Conservation (phyloP, 306 rosid species). For the Cucurbita moschata region DNA sequence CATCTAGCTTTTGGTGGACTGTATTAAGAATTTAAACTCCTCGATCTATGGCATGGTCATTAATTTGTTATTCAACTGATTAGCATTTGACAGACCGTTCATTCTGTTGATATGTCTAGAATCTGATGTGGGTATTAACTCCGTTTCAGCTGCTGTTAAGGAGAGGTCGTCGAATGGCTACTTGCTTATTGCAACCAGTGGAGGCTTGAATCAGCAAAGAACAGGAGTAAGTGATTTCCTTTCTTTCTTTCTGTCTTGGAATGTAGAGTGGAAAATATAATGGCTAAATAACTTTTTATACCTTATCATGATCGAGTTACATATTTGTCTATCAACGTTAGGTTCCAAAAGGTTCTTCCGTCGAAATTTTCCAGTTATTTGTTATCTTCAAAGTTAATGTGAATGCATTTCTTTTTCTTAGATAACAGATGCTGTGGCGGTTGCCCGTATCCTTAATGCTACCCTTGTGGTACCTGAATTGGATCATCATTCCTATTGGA, state of each 20-base stretch:
- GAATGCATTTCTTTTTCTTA: slow-evolving; percentile 24
- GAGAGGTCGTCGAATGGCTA: slow-evolving; percentile 72
- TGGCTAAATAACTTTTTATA: neutral
- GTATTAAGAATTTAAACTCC: neutral
- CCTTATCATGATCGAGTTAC: neutral
- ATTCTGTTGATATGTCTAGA: neutral
- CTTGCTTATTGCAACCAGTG: slow-evolving; percentile 91
- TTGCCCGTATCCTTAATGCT: slow-evolving; percentile 92
- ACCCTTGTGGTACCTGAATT: slow-evolving; percentile 89
- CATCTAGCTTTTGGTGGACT: neutral
- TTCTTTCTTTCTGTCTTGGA: slow-evolving; percentile 3
- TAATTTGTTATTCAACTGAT: neutral
- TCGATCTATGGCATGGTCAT: neutral
- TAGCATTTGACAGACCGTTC: neutral
- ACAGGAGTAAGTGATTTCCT: slow-evolving; percentile 60
- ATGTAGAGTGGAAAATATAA: neutral
- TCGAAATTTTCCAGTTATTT: neutral
- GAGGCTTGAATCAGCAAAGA: slow-evolving; percentile 94
- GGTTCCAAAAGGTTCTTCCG: neutral
- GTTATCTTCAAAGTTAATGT: slow-evolving; percentile 7
- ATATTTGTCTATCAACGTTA: neutral
- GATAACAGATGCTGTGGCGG: slow-evolving; percentile 98
- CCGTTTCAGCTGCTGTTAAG: slow-evolving; percentile 38
- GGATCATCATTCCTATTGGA: slow-evolving; percentile 93
- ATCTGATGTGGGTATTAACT: neutral